Evolutionary conservation across 352 stramenopile genomes (phyloP).

Genomic region (Globisporangium cederbergense): DNA sequence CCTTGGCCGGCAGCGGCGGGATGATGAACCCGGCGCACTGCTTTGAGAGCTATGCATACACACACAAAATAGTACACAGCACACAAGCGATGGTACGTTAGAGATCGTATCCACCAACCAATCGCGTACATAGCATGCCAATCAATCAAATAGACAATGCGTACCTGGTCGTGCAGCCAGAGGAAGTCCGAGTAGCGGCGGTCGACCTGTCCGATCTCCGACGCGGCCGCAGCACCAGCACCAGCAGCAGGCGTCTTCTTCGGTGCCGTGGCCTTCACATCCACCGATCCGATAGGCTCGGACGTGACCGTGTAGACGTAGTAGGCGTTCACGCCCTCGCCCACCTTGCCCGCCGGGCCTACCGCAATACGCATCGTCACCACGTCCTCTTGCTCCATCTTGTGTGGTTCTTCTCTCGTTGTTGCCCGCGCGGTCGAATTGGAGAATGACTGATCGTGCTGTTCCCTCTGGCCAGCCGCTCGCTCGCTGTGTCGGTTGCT

Average conservation of each 20-base stretch:
- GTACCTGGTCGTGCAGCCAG: conserved; percentile 70
- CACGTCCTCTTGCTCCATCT: conserved; percentile 12
- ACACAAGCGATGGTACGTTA: neutral
- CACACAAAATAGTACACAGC: neutral
- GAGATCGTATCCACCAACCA: neutral
- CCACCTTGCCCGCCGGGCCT: conserved; percentile 66
- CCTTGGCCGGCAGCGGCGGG: conserved; percentile 72
- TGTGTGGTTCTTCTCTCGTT: neutral
- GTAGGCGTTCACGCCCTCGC: conserved; percentile 82
- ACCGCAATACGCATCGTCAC: conserved; percentile 49
- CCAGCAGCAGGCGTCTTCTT: neutral
- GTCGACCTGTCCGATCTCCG: conserved; percentile 42
- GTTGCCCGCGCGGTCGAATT: neutral
- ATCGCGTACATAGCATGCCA: neutral
- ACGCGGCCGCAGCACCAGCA: conserved; percentile 1
- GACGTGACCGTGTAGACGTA: conserved; percentile 81
- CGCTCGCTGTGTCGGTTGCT: neutral
- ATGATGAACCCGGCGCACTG: conserved; percentile 84
- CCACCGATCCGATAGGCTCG: conserved; percentile 24
- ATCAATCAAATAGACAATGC: neutral
- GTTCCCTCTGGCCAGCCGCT: neutral
- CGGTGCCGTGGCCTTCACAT: neutral
- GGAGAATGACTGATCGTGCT: neutral
- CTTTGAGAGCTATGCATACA: conserved; percentile 32
- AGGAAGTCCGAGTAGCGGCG: conserved; percentile 85